Base-by-base conservation (phyloP, 148 eudicot species). In the Agrostemma githago region DNA sequence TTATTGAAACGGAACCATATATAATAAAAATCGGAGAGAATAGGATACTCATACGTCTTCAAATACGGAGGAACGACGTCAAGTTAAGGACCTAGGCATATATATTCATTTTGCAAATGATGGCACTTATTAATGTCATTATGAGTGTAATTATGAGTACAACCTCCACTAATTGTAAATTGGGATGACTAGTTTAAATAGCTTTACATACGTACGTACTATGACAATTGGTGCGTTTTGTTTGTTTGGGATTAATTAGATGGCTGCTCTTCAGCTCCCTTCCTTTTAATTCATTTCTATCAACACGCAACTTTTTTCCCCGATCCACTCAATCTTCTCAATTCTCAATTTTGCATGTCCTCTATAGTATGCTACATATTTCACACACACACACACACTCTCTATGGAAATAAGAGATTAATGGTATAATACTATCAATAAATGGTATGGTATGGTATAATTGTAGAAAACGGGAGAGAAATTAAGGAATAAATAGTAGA, bases 281-380 rank as follows among this genome's bases (percentile, higher is more conserved):
- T 56, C 3, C 39, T 5, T 63, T 9, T 34, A 8, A 11, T 63
- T 63, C 70, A 40, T 66, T 8, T 66, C 42, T 19, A 40, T 66
- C 34, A n/a, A 66, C 21, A 68, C 71, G 71, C 56, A 68, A 43
- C 0, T 67, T 67, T 2, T n/a, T 42, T 68, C 6, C 56, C 71
- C 21, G 5, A 8, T 6, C 19, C 8, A 44, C 37, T 43, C 3
- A 44, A 0, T 44, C 44, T 68, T 19, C 8, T 68, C 16, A 3
- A 19, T 17, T 17, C 38, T 68, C 16, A 0, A 20, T 41, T 10
- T 66, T 66, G 2, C 8, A 26, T 26, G 34, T 26, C 34, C 34
- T 26, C 34, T 26, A 26, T 26, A 26, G 34, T 26, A 26, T 26
- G 34, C 34, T 26, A 26, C 34, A 26, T 26, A 26, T 26, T 26